phyloP scores from a whole-genome alignment of 164 flowering plant genomes.

The Magnolia changhungtana region DNA sequence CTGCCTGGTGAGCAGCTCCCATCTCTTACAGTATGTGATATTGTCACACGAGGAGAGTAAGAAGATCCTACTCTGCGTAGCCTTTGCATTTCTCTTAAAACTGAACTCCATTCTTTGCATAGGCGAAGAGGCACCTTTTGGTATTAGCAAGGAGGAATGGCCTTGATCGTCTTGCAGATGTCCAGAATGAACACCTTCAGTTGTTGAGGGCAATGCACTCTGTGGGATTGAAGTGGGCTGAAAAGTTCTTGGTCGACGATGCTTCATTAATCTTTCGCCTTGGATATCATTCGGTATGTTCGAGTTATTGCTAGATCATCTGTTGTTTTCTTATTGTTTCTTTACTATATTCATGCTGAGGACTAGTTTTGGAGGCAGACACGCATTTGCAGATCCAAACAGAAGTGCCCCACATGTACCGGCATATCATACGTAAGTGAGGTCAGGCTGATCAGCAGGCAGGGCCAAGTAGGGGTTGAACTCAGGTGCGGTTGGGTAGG shows the following conservation, averaged over 20 bases:
- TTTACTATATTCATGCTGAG: not conserved
- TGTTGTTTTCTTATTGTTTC: not conserved
- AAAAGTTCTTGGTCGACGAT: slow-evolving; percentile 58
- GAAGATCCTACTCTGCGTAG: too few species aligned
- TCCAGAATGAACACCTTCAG: slow-evolving; percentile 50
- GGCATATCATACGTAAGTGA: too few species aligned
- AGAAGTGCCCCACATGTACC: too few species aligned
- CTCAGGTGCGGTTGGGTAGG: too few species aligned
- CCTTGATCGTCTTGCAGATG: slow-evolving; percentile 73
- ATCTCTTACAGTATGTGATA: too few species aligned
- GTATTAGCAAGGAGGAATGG: slow-evolving; percentile 66
- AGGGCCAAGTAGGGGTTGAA: too few species aligned
- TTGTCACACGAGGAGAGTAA: too few species aligned
- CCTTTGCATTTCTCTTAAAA: not conserved
- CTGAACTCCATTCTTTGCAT: slow-evolving; percentile 12
- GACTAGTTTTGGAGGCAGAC: not conserved
- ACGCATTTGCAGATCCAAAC: not conserved
- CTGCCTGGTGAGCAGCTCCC: too few species aligned
- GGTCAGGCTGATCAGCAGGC: too few species aligned
- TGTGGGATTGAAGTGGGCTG: slow-evolving; percentile 68
- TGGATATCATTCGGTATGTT: slow-evolving; percentile 86
- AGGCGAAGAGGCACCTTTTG: slow-evolving; percentile 76
- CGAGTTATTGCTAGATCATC: not conserved
- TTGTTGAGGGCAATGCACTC: slow-evolving; percentile 63
- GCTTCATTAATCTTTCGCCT: slow-evolving; percentile 68